These are phyloP conservation scores for Kingdonia uniflora DNA, from an alignment of 164 flowering plant genomes.

Conservation along the genomic window DNA sequence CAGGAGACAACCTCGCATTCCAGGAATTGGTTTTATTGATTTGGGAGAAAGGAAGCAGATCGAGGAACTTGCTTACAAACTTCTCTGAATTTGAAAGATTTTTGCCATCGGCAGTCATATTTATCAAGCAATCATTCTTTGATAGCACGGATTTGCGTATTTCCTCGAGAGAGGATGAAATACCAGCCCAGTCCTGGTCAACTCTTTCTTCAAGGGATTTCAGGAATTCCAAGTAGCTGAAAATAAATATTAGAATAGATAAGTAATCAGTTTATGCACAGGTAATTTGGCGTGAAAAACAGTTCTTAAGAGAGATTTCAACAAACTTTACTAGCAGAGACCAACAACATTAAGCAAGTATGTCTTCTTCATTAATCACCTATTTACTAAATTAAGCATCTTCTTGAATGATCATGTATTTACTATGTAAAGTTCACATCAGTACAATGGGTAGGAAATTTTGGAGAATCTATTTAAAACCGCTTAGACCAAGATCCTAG, in stretches of 20 bases:
- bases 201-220: slow-evolving; percentile 64
- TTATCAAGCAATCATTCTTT: slow-evolving; percentile 64
- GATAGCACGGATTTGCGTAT: slow-evolving; percentile 76
- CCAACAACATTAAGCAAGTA: too few relatives aligned
- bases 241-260: background rate
- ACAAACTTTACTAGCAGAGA: too few relatives aligned
- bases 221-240: slow-evolving; percentile 81
- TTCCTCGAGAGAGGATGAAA: slow-evolving; percentile 87
- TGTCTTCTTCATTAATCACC: too few relatives aligned
- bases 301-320: too few relatives aligned
- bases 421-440: too few relatives aligned
- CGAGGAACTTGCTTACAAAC: slow-evolving; percentile 67
- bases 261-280: too few relatives aligned
- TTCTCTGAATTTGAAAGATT: slow-evolving; percentile 59
- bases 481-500: too few relatives aligned
- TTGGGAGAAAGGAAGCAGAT: slow-evolving; percentile 58
- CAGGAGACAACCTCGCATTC: slow-evolving; percentile 50
- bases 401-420: too few relatives aligned
- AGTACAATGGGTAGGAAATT: too few relatives aligned
- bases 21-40: slow-evolving; percentile 26
- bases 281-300: too few relatives aligned
- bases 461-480: too few relatives aligned
- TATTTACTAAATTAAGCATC: too few relatives aligned
- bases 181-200: slow-evolving; percentile 78
- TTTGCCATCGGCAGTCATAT: slow-evolving; percentile 87